Base-by-base conservation (phyloP, 1,139 yeast species). In the Kodamaea sp. region DNA sequence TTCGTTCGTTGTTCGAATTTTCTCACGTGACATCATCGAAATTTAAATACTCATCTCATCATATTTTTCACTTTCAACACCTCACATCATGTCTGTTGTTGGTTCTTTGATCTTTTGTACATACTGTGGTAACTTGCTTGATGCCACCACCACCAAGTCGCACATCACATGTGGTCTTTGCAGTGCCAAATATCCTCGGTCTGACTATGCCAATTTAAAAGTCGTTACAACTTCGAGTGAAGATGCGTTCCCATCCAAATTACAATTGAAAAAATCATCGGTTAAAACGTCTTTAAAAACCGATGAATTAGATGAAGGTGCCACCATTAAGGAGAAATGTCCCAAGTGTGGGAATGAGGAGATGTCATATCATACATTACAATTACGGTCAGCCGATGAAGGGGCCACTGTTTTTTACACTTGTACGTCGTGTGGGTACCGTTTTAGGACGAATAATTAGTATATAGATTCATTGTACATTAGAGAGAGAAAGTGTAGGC, bases 261-360 rank as follows among this genome's bases (percentile, higher is more conserved):
- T 92, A 46, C 80, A 80, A 54, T 70, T 87, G 53, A 88, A 89
- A 57, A 76, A 87, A 52, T 89, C 97, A 4, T 87, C 86, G 2
- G 98, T 92, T 33, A 90, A 92, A 67, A 89, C 97, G 0, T 65
- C 82, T 1, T 73, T 90, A 55, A 80, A 79, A 55, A 78, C 78
- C 32, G 81, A 80, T 50, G 97, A 90, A 52, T 65, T 87, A 37
- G 95, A 84, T 44, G 97, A 88, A 46, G 97, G 97, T 48, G 97
- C 97, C 29, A 84, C 94, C 20, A 92, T 92, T 60, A 85, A 89
- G 62, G 99, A 92, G 62, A 89, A 85, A 58, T 92, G 99, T 73
- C 97, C 97, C 20, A 82, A 89, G 64, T 92, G 98, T 78, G 97
- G 96, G 37, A 79, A 90, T 63, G 97, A 92, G 56, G 97, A 92